Percentiles rank a stretch among this genome's conserved stretches.
phyloP scores from a whole-genome alignment of 495 filamentous ascomycete species.

The Acidomyces sp. region DNA sequence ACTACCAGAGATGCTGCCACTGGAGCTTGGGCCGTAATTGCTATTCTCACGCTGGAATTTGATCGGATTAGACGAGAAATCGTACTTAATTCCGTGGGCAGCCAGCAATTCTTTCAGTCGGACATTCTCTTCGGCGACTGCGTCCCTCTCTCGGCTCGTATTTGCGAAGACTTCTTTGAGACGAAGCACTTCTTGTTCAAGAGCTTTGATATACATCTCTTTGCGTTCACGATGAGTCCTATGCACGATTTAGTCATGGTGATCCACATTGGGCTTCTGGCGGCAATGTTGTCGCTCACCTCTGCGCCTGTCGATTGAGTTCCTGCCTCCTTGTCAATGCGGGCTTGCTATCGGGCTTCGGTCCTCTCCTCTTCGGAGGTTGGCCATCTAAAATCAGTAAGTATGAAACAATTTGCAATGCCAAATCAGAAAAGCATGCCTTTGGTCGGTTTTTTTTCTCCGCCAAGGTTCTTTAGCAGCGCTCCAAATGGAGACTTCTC shows the following conservation, averaged over 20 bases:
- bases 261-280: background rate
- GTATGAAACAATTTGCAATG: background rate
- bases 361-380: constrained; percentile 75
- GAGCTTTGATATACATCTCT: constrained; percentile 84
- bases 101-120: constrained; percentile 61
- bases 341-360: constrained; percentile 93
- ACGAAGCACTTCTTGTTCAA: constrained; percentile 79
- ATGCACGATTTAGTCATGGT: constrained; percentile 5
- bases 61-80: constrained; percentile 18
- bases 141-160: constrained; percentile 51
- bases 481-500: too few relatives aligned
- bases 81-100: constrained; percentile 55
- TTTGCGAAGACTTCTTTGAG: constrained; percentile 49
- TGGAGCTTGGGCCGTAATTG: constrained; percentile 27
- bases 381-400: constrained; percentile 51
- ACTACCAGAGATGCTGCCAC: constrained; percentile 46
- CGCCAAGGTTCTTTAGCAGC: constrained; percentile 47
- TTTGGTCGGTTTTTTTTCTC: constrained; percentile 46
- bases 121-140: constrained; percentile 59
- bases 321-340: constrained; percentile 89
- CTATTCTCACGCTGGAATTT: constrained; percentile 21
- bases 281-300: constrained; percentile 38
- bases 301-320: constrained; percentile 87
- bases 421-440: constrained; percentile 26
- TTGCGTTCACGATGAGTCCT: constrained; percentile 95